These are phyloP conservation scores for Phaeosphaeria sp. DNA, from an alignment of 2,329 filamentous ascomycete genomes.

Conservation along the genomic window DNA sequence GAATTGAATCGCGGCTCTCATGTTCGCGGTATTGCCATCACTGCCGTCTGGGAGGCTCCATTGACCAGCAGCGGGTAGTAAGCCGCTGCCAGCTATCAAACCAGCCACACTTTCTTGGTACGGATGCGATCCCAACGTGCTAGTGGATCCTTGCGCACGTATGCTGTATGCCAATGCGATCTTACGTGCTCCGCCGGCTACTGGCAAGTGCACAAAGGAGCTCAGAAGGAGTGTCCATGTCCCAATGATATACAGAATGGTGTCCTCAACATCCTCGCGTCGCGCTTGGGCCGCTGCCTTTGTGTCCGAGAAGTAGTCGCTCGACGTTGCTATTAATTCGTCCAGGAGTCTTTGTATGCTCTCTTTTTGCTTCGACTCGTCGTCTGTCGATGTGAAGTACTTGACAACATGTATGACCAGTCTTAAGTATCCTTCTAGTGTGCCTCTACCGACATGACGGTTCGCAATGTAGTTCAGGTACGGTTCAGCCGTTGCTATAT, in stretches of 20 bases:
- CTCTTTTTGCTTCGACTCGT: background rate
- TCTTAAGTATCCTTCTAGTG: conserved; percentile 12
- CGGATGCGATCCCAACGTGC: background rate
- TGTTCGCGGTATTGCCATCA: conserved; percentile 8
- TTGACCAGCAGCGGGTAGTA: conserved; percentile 10
- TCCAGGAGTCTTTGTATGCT: background rate
- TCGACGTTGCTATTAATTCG: background rate
- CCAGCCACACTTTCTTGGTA: conserved; percentile 13
- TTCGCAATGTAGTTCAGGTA: conserved; percentile 30
- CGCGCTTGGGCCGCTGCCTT: conserved; percentile 5
- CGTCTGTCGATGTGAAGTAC: conserved; percentile 9
- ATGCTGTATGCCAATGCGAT: conserved; percentile 12
- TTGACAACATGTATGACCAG: conserved; percentile 21
- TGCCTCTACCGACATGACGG: conserved; percentile 10
- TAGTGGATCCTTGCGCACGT: background rate
- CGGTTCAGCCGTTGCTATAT: conserved; percentile 12
- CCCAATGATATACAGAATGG: conserved; percentile 26
- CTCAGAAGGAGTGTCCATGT: conserved; percentile 24
- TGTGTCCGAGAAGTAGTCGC: conserved; percentile 9
- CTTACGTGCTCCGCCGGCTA: conserved; percentile 10
- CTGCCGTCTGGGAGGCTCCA: background rate
- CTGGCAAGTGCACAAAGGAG: conserved; percentile 16
- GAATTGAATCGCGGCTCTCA: conserved; percentile 14
- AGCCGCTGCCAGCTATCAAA: conserved; percentile 11
- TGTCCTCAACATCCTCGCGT: conserved; percentile 23